A percentile compares a stretch with the other conserved stretches of the same genome.
These are phyloP conservation scores for Lipomyces chichibuensis DNA, from an alignment of 805 yeast species.

Conservation along the genomic window DNA sequence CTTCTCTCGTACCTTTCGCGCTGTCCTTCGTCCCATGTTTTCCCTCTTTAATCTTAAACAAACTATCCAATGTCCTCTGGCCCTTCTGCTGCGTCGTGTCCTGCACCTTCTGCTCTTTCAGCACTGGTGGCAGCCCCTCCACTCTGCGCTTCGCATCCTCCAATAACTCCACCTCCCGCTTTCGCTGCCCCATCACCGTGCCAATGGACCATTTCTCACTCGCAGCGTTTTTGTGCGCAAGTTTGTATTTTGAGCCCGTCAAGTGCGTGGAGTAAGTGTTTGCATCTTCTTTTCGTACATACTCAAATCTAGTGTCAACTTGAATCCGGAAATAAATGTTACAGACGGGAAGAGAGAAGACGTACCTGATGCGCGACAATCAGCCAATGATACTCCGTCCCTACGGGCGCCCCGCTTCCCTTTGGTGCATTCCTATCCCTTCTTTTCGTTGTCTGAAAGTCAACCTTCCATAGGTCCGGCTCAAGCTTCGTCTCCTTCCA, in stretches of 20 bases:
- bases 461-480: constrained; percentile 8
- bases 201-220: constrained; percentile 7
- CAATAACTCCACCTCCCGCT: constrained; percentile 3
- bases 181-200: constrained; percentile 5
- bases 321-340: not conserved
- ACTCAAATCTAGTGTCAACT: not conserved
- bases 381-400: constrained; percentile 4
- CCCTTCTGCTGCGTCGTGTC: constrained; percentile 3
- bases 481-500: constrained; percentile 7
- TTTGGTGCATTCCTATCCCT: constrained; percentile 3
- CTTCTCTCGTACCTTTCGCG: not conserved
- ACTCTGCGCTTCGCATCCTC: constrained; percentile 4
- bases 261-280: constrained; percentile 3
- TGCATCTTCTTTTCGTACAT: constrained; percentile 6
- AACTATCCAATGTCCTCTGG: not conserved
- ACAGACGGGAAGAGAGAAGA: not conserved
- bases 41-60: not conserved
- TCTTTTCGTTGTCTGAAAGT: constrained; percentile 5
- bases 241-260: constrained; percentile 5
- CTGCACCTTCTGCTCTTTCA: constrained; percentile 2
- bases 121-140: constrained; percentile 1
- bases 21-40: not conserved
- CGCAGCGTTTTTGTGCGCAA: constrained; percentile 4
- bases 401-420: constrained; percentile 1
- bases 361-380: constrained; percentile 4